phyloP scores from a whole-genome alignment of 441 rosid genomes.

The Dalechampia spathulata region DNA sequence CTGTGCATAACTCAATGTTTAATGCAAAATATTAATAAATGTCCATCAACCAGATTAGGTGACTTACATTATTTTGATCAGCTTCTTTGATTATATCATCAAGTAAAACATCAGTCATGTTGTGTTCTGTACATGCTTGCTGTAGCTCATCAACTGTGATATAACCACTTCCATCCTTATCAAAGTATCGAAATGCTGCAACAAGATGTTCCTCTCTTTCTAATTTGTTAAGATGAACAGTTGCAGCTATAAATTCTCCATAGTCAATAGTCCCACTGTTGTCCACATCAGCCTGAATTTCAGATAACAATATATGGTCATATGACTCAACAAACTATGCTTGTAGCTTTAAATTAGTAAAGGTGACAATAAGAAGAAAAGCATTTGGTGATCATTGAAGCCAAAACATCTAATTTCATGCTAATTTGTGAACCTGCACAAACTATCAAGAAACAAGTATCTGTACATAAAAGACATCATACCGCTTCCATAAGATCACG shows the following conservation, averaged over 20 bases:
- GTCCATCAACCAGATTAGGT: not conserved
- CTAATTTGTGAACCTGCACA: not conserved
- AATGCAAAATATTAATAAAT: not conserved
- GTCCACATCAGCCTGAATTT: slow-evolving; percentile 91
- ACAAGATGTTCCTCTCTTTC: slow-evolving; percentile 98
- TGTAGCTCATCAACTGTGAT: slow-evolving; percentile 98
- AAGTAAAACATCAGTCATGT: slow-evolving; percentile 81
- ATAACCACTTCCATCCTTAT: too few species aligned
- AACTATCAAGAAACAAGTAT: slow-evolving; percentile 2
- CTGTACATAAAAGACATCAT: slow-evolving; percentile 14
- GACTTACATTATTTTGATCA: slow-evolving; percentile 88
- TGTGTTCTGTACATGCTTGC: slow-evolving; percentile 88
- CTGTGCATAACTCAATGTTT: not conserved
- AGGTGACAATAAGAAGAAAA: too few species aligned
- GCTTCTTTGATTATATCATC: slow-evolving; percentile 92
- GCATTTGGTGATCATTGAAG: not conserved
- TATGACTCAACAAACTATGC: not conserved
- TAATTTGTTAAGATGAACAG: slow-evolving; percentile 88
- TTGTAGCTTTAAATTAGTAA: not conserved
- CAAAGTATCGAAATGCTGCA: slow-evolving; percentile 89
- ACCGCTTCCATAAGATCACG: slow-evolving; percentile 99
- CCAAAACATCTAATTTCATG: not conserved
- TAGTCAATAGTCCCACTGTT: slow-evolving; percentile 97
- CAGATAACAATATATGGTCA: slow-evolving; percentile 1
- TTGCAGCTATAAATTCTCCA: slow-evolving; percentile 95